Base-by-base conservation (phyloP, 2,329 filamentous ascomycete species). In the Teratosphaeria destructans region DNA sequence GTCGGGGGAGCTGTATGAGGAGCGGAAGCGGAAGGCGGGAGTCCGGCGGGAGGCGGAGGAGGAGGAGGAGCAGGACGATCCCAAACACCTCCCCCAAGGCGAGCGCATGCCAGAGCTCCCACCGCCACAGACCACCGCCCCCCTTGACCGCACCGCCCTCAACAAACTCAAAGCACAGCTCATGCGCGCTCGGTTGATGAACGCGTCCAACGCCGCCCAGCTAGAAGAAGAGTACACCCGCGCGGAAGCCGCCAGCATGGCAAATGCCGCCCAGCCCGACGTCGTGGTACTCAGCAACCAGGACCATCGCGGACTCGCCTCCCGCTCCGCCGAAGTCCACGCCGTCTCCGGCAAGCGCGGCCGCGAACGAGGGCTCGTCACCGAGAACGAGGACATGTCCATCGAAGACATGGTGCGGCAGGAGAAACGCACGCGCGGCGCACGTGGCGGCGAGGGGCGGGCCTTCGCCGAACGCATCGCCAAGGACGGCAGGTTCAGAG, bases 371-470 rank as follows among this genome's bases (percentile, higher is more conserved):
- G 94, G 93, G 1, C 81, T 85, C 7, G 88, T 99, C 5, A 85
- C 89, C 66, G 90, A 94, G 64, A 97, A 97, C 70, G 89, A 95
- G 57, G 91, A 97, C 67, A 97, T 99, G 91, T 87, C 80, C 34
- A 88, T 99, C 61, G 91, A 95, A 58, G 94, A 99, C 73, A 99
- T 99, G 94, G 85, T 99, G 19, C 85, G 90, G 32, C 92, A 97
- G 74, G 94, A 99, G 75, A 85, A 90, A 39, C 87, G 93, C 58
- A 96, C 90, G 4, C 86, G 85, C 60, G 86, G 86, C 16, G 85
- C 90, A 68, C 57, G 58, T 26, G 67, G 78, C 79, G 62, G 90
- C 57, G 92, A 96, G 71, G 89, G 89, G 1, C 79, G 86, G 66
- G 84, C 89, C 3, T 82, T 96, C 35, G 94, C 94, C 2, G 92